Evolutionary conservation across 257 asterid genomes (phyloP), one percentile per base, ranked within the genome.

Genomic region (Plantago ovata): DNA sequence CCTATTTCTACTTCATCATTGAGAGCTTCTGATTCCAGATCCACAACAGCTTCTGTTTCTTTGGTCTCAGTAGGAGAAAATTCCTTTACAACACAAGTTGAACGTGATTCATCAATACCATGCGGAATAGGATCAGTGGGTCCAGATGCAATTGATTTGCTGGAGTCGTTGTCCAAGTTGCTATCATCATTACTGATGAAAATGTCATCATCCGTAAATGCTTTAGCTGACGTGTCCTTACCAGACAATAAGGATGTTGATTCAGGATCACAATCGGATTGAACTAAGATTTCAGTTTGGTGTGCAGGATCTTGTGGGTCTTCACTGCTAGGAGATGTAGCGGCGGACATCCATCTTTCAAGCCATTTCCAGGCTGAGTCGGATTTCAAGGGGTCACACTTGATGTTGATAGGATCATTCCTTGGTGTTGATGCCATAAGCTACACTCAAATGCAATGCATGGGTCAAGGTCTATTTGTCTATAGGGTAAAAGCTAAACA

Each of bases 361-460:
- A 93, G 73, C 99, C 99, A 93, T 75, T 69, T 75, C 99, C 99
- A 93, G 68, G 96, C 74, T 3, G 95, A 77, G 75, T 93, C 97
- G 0, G 95, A 71, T 64, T 83, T 86, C 39, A 62, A 80, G 67
- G 97, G 96, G 54, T 89, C 96, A 66, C 99, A 93, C 76, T 89
- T 93, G 70, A 93, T 81, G 72, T 79, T 81, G 53, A 81, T 82
- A 52, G 72, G 63, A 59, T 81, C 67, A 59, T 73, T 71, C 79
- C 72, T 81, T 38, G 92, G 85, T 18, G 89, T 73, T 63, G 96
- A 76, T 55, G 77, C 89, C 84, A 93, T 73, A 65, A 93, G 92
- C 99, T 93, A 56, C 20, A 77, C 42, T 50, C 61, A 61, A 56
- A 74, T 63, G 1, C 60, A 67, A 36, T 21, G 52, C 59, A 62